phyloP scores from a whole-genome alignment of 148 eudicot genomes.

The Simmondsia chinensis region DNA sequence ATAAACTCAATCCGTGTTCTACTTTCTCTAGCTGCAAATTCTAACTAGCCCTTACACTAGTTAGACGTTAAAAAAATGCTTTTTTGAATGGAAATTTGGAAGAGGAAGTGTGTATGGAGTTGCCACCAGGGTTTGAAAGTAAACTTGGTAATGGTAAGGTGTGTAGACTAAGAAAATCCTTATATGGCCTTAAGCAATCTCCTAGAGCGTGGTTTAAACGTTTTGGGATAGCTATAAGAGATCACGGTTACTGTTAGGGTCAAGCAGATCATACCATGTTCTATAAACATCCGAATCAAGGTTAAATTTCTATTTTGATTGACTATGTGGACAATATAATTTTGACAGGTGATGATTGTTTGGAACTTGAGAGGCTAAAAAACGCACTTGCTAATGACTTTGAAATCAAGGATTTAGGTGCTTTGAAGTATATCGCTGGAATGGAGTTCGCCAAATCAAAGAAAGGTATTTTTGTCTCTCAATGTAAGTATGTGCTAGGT shows the following conservation, averaged over 20 bases:
- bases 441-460: neutral
- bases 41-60: neutral
- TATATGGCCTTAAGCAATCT: conserved; percentile 1
- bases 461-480: neutral
- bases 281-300: neutral
- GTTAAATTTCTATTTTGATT: neutral
- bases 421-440: too few species aligned
- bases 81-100: conserved; percentile 4
- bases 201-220: conserved; percentile 7
- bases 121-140: neutral
- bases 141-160: neutral
- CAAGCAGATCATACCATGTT: conserved; percentile 6
- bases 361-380: neutral
- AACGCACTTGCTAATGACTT: conserved; percentile 1
- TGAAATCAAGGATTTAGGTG: too few species aligned
- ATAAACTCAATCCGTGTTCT: conserved; percentile 2
- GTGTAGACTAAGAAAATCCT: neutral
- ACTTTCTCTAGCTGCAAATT: neutral
- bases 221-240: neutral
- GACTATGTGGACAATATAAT: too few species aligned
- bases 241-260: neutral
- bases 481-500: conserved; percentile 2
- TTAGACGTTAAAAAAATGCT: neutral
- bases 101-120: conserved; percentile 4
- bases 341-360: neutral